A percentile compares a stretch with the other conserved stretches of the same genome.
These are phyloP conservation scores for Aspergillus sp. DNA, from an alignment of 2,329 filamentous ascomycete genomes.

Conservation along the genomic window DNA sequence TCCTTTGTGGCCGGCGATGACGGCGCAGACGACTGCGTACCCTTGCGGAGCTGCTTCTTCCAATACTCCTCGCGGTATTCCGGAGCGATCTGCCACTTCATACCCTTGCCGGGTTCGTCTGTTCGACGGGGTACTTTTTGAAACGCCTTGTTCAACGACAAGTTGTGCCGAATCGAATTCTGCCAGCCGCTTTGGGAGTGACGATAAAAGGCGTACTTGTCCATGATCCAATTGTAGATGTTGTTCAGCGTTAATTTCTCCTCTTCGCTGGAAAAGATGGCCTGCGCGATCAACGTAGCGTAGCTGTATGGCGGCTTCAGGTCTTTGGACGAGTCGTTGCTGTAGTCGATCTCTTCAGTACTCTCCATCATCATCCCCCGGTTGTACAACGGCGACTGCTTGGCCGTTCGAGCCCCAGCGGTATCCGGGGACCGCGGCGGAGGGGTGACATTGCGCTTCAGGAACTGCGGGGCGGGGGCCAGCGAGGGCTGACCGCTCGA, in stretches of 20 bases:
- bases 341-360: constrained; percentile 53
- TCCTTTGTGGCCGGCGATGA: constrained; percentile 44
- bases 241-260: constrained; percentile 86
- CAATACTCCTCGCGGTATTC: constrained; percentile 84
- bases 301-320: constrained; percentile 96
- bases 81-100: constrained; percentile 95
- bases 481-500: constrained; percentile 29
- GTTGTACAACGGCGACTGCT: constrained; percentile 45
- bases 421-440: constrained; percentile 37
- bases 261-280: constrained; percentile 80
- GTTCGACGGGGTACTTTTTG: constrained; percentile 88
- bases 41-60: constrained; percentile 54
- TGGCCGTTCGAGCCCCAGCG: constrained; percentile 33
- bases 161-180: constrained; percentile 95
- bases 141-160: constrained; percentile 92
- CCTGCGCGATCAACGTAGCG: constrained; percentile 93
- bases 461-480: constrained; percentile 40
- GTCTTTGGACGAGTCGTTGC: constrained; percentile 77
- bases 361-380: constrained; percentile 51
- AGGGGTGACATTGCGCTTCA: constrained; percentile 40
- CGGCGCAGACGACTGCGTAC: constrained; percentile 41
- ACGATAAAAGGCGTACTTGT: constrained; percentile 88
- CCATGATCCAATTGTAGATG: constrained; percentile 91
- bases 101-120: constrained; percentile 94
- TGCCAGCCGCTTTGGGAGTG: constrained; percentile 87